Evolutionary conservation across 2,329 filamentous ascomycete genomes (phyloP).

Genomic region (Fusarium euwallaceae): DNA sequence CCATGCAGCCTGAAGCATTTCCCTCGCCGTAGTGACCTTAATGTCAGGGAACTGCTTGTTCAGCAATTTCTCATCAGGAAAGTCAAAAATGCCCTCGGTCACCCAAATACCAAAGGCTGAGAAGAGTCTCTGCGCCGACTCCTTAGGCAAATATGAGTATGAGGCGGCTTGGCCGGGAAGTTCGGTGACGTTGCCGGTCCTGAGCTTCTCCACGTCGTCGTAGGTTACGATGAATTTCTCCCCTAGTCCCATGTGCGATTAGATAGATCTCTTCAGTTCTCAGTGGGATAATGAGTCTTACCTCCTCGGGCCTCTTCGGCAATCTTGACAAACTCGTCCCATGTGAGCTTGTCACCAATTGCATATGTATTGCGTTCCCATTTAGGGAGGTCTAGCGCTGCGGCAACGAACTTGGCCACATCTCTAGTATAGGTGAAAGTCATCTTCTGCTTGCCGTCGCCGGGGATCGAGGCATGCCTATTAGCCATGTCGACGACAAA

Average conservation of each 20-base stretch:
- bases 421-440: background rate
- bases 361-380: background rate
- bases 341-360: background rate
- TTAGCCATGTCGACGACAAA: slow-evolving; percentile 5
- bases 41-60: background rate
- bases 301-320: background rate
- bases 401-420: background rate
- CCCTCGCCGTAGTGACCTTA: background rate
- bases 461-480: background rate
- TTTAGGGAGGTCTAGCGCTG: background rate
- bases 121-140: background rate
- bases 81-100: background rate
- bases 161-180: background rate
- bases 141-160: background rate
- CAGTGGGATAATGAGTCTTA: background rate
- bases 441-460: background rate
- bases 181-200: background rate
- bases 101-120: background rate
- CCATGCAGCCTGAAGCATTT: background rate
- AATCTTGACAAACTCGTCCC: background rate
- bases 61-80: background rate
- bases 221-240: background rate
- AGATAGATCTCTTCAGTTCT: background rate
- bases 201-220: background rate
- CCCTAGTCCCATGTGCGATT: background rate